Evolutionary conservation across 768 basidiomycete genomes (phyloP).

Genomic region (Brasilioporus rufonigricans): DNA sequence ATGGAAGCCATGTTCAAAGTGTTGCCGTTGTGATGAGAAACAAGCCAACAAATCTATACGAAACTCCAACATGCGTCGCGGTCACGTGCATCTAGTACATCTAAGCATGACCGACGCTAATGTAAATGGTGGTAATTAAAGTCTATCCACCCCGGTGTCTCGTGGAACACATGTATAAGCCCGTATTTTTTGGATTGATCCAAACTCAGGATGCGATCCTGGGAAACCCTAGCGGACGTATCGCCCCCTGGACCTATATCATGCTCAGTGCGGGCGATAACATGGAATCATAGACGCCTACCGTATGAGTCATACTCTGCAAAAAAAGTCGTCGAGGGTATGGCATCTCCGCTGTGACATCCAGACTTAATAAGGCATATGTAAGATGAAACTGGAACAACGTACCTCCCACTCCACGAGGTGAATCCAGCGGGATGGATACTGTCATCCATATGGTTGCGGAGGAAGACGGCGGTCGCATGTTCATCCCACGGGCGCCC

Average conservation of each 20-base stretch:
- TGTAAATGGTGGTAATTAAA: slow-evolving; percentile 43
- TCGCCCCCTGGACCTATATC: slow-evolving; percentile 53
- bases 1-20: slow-evolving; percentile 44
- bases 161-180: slow-evolving; percentile 50
- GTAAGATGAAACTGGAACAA: not conserved
- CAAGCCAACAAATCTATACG: not conserved
- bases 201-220: slow-evolving; percentile 46
- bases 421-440: slow-evolving; percentile 51
- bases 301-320: slow-evolving; percentile 58
- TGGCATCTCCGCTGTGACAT: slow-evolving; percentile 41
- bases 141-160: slow-evolving; percentile 55
- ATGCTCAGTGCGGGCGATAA: not conserved
- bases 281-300: slow-evolving; percentile 12
- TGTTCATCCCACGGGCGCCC: slow-evolving; percentile 62
- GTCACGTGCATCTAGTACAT: slow-evolving; percentile 26
- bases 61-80: slow-evolving; percentile 23
- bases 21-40: not conserved
- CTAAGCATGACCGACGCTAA: not conserved
- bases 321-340: slow-evolving; percentile 54
- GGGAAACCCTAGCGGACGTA: slow-evolving; percentile 38
- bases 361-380: not conserved
- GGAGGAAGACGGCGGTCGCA: slow-evolving; percentile 51
- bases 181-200: slow-evolving; percentile 33
- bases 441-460: slow-evolving; percentile 57
- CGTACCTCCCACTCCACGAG: slow-evolving; percentile 36